Percentiles rank a stretch among this genome's conserved stretches.
phyloP scores from a whole-genome alignment of 306 rosid species.

The Astragalus glycyphyllos region DNA sequence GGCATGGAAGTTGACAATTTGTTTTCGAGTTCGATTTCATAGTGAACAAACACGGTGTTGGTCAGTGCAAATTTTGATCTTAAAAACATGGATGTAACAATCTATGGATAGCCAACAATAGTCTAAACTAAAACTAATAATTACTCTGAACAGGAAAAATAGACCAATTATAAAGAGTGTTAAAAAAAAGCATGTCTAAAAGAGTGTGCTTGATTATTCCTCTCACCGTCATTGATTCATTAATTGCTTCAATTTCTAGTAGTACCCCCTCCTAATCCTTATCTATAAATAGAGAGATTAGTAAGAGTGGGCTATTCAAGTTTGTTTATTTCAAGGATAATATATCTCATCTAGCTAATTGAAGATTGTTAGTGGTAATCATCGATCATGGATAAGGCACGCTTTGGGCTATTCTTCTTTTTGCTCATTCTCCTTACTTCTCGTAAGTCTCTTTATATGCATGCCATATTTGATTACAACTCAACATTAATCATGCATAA shows the following conservation, averaged over 20 bases:
- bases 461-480: not conserved
- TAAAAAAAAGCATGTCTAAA: too few relatives aligned
- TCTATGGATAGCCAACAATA: too few relatives aligned
- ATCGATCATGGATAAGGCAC: slow-evolving; percentile 47
- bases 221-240: too few relatives aligned
- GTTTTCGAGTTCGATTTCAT: too few relatives aligned
- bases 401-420: slow-evolving; percentile 48
- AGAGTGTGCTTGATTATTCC: too few relatives aligned
- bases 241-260: not conserved
- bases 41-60: too few relatives aligned
- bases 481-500: not conserved
- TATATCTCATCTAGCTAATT: not conserved
- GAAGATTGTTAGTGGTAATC: not conserved
- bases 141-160: too few relatives aligned
- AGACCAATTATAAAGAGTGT: too few relatives aligned
- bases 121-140: too few relatives aligned
- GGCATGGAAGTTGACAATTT: too few relatives aligned
- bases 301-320: not conserved
- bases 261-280: not conserved
- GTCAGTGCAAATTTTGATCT: too few relatives aligned
- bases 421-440: slow-evolving; percentile 52
- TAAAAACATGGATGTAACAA: too few relatives aligned
- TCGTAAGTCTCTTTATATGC: slow-evolving; percentile 42
- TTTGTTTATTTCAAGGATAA: not conserved
- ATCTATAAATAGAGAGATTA: slow-evolving; percentile 41